phyloP scores from a whole-genome alignment of 1,139 yeast genomes.

The Zygoascus sp. region DNA sequence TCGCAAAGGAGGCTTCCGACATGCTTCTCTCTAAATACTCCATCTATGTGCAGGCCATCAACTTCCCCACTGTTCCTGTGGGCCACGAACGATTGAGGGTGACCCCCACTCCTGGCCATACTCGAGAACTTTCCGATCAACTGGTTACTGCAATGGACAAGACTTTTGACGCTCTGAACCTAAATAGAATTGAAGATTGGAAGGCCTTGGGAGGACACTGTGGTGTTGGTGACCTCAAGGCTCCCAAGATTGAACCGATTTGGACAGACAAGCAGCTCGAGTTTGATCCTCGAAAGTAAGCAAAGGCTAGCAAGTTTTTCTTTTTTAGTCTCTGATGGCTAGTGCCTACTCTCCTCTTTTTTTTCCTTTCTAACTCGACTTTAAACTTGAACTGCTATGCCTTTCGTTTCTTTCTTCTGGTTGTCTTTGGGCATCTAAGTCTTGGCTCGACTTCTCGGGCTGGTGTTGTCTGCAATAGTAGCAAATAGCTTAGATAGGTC shows the following conservation, averaged over 20 bases:
- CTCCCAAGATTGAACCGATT: slow-evolving; percentile 46
- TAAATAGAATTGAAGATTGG: slow-evolving; percentile 80
- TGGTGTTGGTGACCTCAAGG: slow-evolving; percentile 63
- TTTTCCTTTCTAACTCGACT: background rate
- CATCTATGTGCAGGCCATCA: slow-evolving; percentile 95
- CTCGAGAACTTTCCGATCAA: slow-evolving; percentile 66
- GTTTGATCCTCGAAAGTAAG: slow-evolving; percentile 17
- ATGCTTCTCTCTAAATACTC: slow-evolving; percentile 74
- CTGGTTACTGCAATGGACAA: slow-evolving; percentile 74
- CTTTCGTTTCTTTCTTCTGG: background rate
- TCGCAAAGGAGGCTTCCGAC: slow-evolving; percentile 89
- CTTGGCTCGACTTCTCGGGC: background rate
- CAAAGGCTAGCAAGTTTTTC: background rate
- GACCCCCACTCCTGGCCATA: slow-evolving; percentile 98
- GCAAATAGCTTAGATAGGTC: slow-evolving; percentile 10
- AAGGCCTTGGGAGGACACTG: slow-evolving; percentile 74
- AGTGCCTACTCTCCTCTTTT: background rate
- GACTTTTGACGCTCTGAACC: slow-evolving; percentile 68
- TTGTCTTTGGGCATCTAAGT: background rate
- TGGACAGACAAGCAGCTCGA: slow-evolving; percentile 85
- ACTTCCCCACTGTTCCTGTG: slow-evolving; percentile 95
- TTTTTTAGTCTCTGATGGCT: background rate
- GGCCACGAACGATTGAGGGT: slow-evolving; percentile 95
- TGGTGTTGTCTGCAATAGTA: slow-evolving; percentile 3
- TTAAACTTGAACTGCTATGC: background rate